These are phyloP conservation scores for Starmerella roubikii DNA, from an alignment of 805 yeast species.

Conservation along the genomic window DNA sequence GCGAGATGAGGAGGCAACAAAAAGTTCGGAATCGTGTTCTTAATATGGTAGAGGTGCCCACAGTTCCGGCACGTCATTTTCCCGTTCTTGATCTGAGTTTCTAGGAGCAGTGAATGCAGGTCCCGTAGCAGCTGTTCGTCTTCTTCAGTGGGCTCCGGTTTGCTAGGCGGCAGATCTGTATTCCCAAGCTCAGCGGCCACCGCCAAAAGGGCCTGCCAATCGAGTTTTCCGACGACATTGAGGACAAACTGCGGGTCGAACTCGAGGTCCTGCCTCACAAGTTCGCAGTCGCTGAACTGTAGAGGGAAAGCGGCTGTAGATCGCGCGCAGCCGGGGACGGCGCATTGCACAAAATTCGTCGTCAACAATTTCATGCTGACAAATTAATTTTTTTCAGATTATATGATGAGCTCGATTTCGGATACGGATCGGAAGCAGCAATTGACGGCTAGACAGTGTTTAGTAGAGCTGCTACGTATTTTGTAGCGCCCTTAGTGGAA, in stretches of 20 bases:
- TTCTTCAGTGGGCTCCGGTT: conserved; percentile 28
- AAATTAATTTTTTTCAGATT: too few species aligned
- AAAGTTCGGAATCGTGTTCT: conserved; percentile 88
- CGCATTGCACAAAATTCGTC: conserved; percentile 92
- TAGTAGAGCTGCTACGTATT: too few species aligned
- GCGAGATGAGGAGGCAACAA: conserved; percentile 89
- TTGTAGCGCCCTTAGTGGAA: too few species aligned
- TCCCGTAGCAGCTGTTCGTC: conserved; percentile 48
- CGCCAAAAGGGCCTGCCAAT: conserved; percentile 71
- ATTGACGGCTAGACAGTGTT: too few species aligned
- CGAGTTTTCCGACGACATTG: conserved; percentile 64
- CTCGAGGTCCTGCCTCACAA: conserved; percentile 65
- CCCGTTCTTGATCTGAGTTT: conserved; percentile 79
- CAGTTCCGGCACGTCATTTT: conserved; percentile 81
- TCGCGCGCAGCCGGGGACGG: conserved; percentile 66
- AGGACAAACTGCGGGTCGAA: conserved; percentile 68
- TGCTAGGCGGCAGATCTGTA: conserved; percentile 28
- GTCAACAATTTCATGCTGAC: conserved; percentile 79
- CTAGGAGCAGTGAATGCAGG: conserved; percentile 63
- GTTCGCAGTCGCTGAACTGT: conserved; percentile 49
- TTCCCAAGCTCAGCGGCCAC: conserved; percentile 72
- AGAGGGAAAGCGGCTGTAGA: conserved; percentile 73
- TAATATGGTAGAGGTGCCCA: conserved; percentile 74
- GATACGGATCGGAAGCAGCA: too few species aligned
- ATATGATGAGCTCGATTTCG: too few species aligned